Conservation (phyloP, 495 filamentous ascomycete species). For the Daldinia loculata region DNA sequence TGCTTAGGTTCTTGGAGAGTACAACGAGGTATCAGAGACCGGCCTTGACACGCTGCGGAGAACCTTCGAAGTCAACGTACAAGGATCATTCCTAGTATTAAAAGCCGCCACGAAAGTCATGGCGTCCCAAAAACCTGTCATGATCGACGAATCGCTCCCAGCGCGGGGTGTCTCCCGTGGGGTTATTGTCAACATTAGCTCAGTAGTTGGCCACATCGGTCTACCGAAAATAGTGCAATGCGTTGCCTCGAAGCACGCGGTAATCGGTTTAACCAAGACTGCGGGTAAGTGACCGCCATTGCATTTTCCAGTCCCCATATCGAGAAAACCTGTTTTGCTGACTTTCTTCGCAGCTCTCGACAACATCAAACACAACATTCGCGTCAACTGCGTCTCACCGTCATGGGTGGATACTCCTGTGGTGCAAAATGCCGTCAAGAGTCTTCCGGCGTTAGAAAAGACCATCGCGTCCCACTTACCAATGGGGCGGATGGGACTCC, state of each 20-base stretch:
- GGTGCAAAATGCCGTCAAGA: neutral
- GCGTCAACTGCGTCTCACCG: constrained; percentile 12
- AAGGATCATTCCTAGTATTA: constrained; percentile 2
- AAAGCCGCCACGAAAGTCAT: constrained; percentile 2
- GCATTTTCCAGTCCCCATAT: neutral
- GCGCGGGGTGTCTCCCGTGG: constrained; percentile 2
- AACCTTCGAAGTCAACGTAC: constrained; percentile 6
- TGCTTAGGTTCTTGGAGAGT: constrained; percentile 3
- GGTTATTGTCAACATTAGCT: constrained; percentile 4
- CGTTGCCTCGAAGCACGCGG: constrained; percentile 9
- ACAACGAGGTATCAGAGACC: neutral
- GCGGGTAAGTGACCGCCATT: neutral
- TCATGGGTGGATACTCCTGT: constrained; percentile 8
- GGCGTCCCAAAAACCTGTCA: constrained; percentile 1
- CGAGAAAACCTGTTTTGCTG: neutral
- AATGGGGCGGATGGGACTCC: constrained; percentile 11
- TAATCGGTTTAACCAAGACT: constrained; percentile 2
- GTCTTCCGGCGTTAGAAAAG: neutral
- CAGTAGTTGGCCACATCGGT: neutral
- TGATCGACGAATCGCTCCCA: constrained; percentile 1
- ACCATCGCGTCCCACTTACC: neutral
- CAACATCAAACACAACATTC: constrained; percentile 4
- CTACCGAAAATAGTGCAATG: neutral
- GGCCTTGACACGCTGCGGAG: constrained; percentile 1
- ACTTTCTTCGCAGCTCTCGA: neutral